Evolutionary conservation across 305 asterid genomes (phyloP).

Genomic region (Fraxinus baroniana): DNA sequence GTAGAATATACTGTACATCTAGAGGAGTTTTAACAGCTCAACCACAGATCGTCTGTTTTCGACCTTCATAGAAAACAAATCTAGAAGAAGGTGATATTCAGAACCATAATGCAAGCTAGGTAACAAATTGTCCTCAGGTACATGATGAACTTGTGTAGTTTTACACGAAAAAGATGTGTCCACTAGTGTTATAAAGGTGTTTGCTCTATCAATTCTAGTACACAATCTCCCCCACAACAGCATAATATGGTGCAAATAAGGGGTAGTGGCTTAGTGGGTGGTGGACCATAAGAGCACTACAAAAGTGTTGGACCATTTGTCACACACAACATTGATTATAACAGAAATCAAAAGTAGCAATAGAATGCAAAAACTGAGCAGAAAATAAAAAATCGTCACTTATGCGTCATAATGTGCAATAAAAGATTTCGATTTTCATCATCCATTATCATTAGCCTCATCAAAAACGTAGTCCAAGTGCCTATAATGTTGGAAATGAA

Average conservation of each 20-base stretch:
- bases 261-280: conserved; percentile 27
- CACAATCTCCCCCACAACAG: conserved; percentile 21
- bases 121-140: neutral
- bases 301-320: conserved; percentile 31
- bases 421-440: neutral
- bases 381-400: conserved; percentile 13
- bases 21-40: neutral
- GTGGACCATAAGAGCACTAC: conserved; percentile 48
- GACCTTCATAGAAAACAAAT: neutral
- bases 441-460: conserved; percentile 33
- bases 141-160: neutral
- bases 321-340: neutral
- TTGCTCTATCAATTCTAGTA: neutral
- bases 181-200: neutral
- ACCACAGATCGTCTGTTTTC: too few relatives aligned
- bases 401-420: conserved; percentile 18
- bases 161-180: neutral
- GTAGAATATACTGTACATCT: neutral
- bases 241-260: conserved; percentile 9
- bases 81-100: neutral
- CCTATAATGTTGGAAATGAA: conserved; percentile 31
- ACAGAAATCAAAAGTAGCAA: neutral
- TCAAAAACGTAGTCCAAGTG: conserved; percentile 23
- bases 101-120: neutral
- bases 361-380: neutral